Base-by-base conservation (phyloP, 768 basidiomycete genomes). In the Leucosporidium creatinivorum region DNA sequence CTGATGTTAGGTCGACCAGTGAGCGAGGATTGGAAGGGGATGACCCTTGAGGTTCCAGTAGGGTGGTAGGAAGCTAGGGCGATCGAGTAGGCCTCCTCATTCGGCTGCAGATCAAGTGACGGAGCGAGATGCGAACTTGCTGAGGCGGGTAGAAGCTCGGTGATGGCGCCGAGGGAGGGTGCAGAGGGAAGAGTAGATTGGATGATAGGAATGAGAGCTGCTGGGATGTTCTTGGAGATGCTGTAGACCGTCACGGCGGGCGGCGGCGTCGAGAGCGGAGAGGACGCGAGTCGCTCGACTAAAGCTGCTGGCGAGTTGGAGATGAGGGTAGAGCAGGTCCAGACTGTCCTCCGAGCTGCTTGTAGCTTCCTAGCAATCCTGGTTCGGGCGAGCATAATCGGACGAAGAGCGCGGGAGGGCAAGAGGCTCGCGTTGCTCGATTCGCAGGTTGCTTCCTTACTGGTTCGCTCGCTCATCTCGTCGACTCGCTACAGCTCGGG, bases 181-280 rank as follows among this genome's bases (percentile, higher is more conserved):
- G 58, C n/a, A 9, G 44, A 1, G 31, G 59, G 10, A 63, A 62
- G 15, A 12, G 25, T 17, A 33, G 28, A 15, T 17, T 33, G 58
- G 30, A 68, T 23, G 4, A 8, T 13, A 1, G 33, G 21, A 0
- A 72, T 28, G 54, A 72, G 65, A n/a, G 49, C 47, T 23, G 66
- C 58, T 3, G 70, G 70, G 17, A 57, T 61, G 56, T 72, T 68
- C 56, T 72, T 72, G 31, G 58, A 61, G n/a, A 72, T n/a, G 17
- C 64, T 47, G 58, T 44, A 68, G 36, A 66, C 17, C 10, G 58
- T 36, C 0, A 60, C 5, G 1, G 36, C 1, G 9, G 52, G 1
- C 4, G 50, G 13, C 12, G 21, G 26, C 9, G 47, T 9, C 9
- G 44, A 19, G 6, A 6, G 50, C 6, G 59, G 59, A 1, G 44